phyloP scores from a whole-genome alignment of 345 rosid genomes.

The Salix udensis region DNA sequence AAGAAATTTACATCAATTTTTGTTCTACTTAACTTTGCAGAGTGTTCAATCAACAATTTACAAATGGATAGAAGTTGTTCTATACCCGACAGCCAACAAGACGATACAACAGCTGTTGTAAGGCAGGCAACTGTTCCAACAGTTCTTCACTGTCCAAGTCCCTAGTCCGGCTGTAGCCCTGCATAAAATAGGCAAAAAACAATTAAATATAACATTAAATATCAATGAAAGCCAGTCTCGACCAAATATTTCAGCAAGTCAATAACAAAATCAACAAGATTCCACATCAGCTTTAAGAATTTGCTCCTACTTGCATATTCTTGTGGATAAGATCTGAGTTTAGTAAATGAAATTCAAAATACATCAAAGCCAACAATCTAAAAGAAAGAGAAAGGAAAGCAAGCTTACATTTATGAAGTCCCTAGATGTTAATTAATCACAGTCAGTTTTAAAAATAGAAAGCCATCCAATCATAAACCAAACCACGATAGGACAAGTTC shows the following conservation, averaged over 20 bases:
- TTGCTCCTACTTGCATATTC: neutral
- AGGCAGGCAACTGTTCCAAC: constrained; percentile 83
- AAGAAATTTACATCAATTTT: constrained; percentile 2
- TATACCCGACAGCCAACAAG: constrained; percentile 92
- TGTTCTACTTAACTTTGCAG: neutral
- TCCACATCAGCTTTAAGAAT: neutral
- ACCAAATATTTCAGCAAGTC: neutral
- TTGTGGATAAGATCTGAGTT: neutral
- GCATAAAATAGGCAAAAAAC: constrained; percentile 20
- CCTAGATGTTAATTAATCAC: neutral
- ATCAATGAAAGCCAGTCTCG: neutral
- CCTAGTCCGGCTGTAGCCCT: constrained; percentile 93
- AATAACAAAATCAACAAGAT: neutral
- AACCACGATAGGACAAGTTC: neutral
- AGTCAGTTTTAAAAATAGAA: neutral
- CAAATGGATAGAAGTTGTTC: neutral
- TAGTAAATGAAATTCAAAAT: neutral
- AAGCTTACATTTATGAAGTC: neutral
- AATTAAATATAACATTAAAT: neutral
- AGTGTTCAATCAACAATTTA: neutral
- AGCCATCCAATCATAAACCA: neutral
- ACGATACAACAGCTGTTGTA: constrained; percentile 86
- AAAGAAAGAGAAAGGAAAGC: neutral
- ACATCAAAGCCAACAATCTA: neutral
- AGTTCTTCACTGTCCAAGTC: constrained; percentile 78